phyloP scores from a whole-genome alignment of 768 basidiomycete species.

The Hebeloma cylindrosporum region DNA sequence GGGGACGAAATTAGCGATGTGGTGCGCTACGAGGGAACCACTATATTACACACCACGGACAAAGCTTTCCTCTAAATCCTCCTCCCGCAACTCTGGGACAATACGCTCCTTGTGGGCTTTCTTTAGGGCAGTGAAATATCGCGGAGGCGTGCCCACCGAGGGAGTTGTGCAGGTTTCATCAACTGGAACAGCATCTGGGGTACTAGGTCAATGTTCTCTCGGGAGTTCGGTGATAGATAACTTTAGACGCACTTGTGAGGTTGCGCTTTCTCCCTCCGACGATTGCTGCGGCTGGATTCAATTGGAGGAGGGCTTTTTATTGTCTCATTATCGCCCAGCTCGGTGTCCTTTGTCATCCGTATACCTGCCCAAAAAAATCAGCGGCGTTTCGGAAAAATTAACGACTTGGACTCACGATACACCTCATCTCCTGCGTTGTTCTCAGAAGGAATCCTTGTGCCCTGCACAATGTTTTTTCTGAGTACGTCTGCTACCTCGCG shows the following conservation, averaged over 20 bases:
- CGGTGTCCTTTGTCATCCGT: slow-evolving; percentile 75
- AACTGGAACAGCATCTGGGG: slow-evolving; percentile 41
- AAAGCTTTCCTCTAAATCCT: slow-evolving; percentile 85
- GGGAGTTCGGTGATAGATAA: neutral
- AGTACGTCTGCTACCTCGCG: slow-evolving; percentile 74
- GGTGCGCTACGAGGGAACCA: neutral
- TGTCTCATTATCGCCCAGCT: slow-evolving; percentile 81
- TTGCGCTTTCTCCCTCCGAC: slow-evolving; percentile 42
- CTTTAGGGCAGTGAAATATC: slow-evolving; percentile 71
- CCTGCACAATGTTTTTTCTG: slow-evolving; percentile 86
- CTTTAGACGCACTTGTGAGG: slow-evolving; percentile 27
- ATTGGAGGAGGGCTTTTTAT: slow-evolving; percentile 61
- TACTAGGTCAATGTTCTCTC: slow-evolving; percentile 29
- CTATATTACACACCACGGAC: slow-evolving; percentile 66
- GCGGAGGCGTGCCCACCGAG: slow-evolving; percentile 29
- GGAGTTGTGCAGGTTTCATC: slow-evolving; percentile 22
- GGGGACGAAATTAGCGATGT: neutral
- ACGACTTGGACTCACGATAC: slow-evolving; percentile 50
- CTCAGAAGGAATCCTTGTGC: slow-evolving; percentile 45
- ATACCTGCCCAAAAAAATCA: slow-evolving; percentile 52
- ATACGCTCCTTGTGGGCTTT: slow-evolving; percentile 62
- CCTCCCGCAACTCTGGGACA: slow-evolving; percentile 69
- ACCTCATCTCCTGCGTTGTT: slow-evolving; percentile 38
- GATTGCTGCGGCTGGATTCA: slow-evolving; percentile 48
- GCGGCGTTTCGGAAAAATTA: neutral